These are phyloP conservation scores for Lathyrus aphaca DNA, from an alignment of 306 rosid genomes.

Conservation along the genomic window DNA sequence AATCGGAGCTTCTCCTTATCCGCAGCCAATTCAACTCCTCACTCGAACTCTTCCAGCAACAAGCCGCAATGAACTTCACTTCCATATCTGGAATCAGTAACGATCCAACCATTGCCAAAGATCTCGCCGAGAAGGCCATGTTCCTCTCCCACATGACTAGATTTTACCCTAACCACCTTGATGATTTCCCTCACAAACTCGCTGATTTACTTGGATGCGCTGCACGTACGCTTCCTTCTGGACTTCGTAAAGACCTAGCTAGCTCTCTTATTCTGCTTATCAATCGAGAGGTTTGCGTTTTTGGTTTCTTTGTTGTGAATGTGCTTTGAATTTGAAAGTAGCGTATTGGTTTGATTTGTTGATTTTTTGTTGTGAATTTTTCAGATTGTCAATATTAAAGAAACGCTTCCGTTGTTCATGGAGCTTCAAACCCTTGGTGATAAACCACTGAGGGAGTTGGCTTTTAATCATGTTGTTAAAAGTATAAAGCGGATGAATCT, in stretches of 20 bases:
- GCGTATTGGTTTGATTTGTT: background rate
- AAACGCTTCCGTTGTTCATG: slow-evolving; percentile 72
- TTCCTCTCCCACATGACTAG: slow-evolving; percentile 76
- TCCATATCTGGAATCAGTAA: slow-evolving; percentile 67
- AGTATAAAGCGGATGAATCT: slow-evolving; percentile 74
- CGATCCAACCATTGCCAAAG: slow-evolving; percentile 72
- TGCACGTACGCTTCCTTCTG: slow-evolving; percentile 57
- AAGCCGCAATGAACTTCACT: slow-evolving; percentile 66
- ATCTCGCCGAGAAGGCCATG: slow-evolving; percentile 71
- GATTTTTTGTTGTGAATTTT: background rate
- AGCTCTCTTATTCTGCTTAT: slow-evolving; percentile 71
- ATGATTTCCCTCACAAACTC: slow-evolving; percentile 63
- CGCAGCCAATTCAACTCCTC: slow-evolving; percentile 73
- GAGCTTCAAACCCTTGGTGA: slow-evolving; percentile 81
- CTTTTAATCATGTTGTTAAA: slow-evolving; percentile 69
- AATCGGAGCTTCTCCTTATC: slow-evolving; percentile 62
- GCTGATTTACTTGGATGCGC: slow-evolving; percentile 63
- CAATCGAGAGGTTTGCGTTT: slow-evolving; percentile 58
- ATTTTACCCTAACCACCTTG: slow-evolving; percentile 60
- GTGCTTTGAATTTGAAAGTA: background rate
- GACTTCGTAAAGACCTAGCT: slow-evolving; percentile 56
- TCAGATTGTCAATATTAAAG: slow-evolving; percentile 65
- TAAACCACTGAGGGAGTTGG: slow-evolving; percentile 56
- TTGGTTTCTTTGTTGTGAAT: background rate
- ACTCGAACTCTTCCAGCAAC: slow-evolving; percentile 68